Evolutionary conservation across 225 moss, liverwort and hornwort species (phyloP), one percentile per base, ranked within the genome.

Genomic region (Ulota crispa): DNA sequence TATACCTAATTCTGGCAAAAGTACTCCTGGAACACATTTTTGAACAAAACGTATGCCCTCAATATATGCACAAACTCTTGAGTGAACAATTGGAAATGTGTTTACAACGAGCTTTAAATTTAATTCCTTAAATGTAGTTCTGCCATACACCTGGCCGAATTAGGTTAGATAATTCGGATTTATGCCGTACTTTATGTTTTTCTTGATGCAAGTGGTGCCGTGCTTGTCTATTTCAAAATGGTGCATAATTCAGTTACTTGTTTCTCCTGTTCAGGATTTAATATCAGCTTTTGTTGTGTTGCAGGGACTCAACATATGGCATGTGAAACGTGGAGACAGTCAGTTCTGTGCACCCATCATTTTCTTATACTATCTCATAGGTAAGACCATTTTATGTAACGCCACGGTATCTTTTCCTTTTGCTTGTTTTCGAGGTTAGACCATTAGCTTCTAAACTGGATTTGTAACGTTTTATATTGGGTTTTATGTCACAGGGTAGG

Each of bases 221-320:
- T 59, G 43, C n/a, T 50, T 39, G 16, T 70, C 34, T 43, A 39
- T 18, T 54, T 79, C 42, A 57, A 64, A 27, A 60, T 34, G 10
- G 21, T 34, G 62, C 6, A 3, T 30, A 28, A 1, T 50, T 7
- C 21, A 64, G 11, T 62, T 18, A 18, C 41, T n/a, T 42, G 57
- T 42, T 11, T 61, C 31, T 50, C 24, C 47, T 41, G 20, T 67
- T 53, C 19, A 30, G 41, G 37, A 8, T 13, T 72, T 80, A 13
- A 63, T 31, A 34, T 56, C 28, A 52, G 20, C 45, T 16, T 63
- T 63, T 62, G 4, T 18, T 62, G 36, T 83, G 64, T 73, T 68
- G 64, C 95, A 95, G 95, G 90, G 89, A n/a, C 80, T 92, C 75
- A 92, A 90, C 72, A 92, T 92, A 62, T 94, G 93, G 95, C 90